phyloP scores from a whole-genome alignment of 2,329 filamentous ascomycete species.

The Diaporthe capsici region DNA sequence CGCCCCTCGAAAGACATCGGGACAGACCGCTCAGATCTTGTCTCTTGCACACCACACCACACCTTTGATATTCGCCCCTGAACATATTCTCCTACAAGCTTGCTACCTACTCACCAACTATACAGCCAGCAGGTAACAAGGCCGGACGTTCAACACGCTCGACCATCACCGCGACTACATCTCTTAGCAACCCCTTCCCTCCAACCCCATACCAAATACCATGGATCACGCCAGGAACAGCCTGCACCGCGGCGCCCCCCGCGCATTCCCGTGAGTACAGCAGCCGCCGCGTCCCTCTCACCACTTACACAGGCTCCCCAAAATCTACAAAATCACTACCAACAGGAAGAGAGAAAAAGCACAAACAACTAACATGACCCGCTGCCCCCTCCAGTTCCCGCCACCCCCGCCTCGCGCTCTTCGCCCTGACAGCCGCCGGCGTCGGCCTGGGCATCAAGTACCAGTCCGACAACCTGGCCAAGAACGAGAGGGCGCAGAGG shows the following conservation, averaged over 20 bases:
- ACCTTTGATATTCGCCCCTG: neutral
- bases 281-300: neutral
- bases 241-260: slow-evolving; percentile 36
- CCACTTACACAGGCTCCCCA: neutral
- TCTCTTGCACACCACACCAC: neutral
- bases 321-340: too few species aligned
- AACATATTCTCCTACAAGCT: neutral
- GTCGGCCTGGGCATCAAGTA: slow-evolving; percentile 52
- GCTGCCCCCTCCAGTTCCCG: slow-evolving; percentile 49
- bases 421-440: slow-evolving; percentile 51
- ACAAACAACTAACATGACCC: neutral
- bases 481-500: slow-evolving; percentile 61
- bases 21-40: slow-evolving; percentile 16
- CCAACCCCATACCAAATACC: neutral
- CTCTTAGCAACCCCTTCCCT: neutral
- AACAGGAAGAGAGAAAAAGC: neutral
- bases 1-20: neutral
- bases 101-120: neutral
- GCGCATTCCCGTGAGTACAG: slow-evolving; percentile 42
- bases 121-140: neutral
- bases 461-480: slow-evolving; percentile 53
- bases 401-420: slow-evolving; percentile 54
- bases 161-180: neutral
- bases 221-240: slow-evolving; percentile 41
- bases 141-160: slow-evolving; percentile 25